Base-by-base conservation (phyloP, 208 protist genomes). In the Acanthamoeba culbertsoni region DNA sequence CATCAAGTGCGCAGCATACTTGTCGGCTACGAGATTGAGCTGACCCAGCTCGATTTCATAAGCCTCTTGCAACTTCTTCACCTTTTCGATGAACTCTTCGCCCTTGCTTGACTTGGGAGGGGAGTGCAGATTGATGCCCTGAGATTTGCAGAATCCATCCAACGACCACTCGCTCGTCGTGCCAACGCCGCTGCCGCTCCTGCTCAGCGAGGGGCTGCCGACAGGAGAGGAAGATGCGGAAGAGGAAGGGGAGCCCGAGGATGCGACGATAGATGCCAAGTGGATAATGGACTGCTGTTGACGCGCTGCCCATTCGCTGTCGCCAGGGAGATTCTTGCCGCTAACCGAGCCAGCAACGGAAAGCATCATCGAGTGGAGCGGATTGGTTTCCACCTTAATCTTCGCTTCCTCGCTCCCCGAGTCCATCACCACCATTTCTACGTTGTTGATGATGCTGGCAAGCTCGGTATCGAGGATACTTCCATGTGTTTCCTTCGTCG, bases 51-150 rank as follows among this genome's bases (percentile, higher is more conserved):
- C 73, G 23, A 84, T 43, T 42, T 84, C 73, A 43, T 84, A 84
- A 28, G 73, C 73, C 45, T 84, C 73, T 43, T 84, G 73, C 28
- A 84, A 43, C 73, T 84, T 84, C 73, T 84, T 84, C 73, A 84
- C 73, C 45, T 84, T 84, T 12, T 84, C 28, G 73, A 84, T 51
- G 73, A 84, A 84, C 73, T 84, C 73, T 28, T 84, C 73, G 37
- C 73, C 73, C 73, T 84, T 84, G 40, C n/a, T 57, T 5, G 73
- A 37, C 73, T 84, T 84, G 73, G 73, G 43, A 16, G 73, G 18
- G 5, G 73, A 46, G 40, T 1, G 26, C 26, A 84, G 73, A 37
- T 84, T 84, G 73, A 84, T 84, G 37, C 73, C 73, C 43, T 84
- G 73, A 20, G 73, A 84, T 55, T 84, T 84, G 73, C 73, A 84